Conservation (phyloP, 768 basidiomycete genomes). For the Pleurotus salmoneostramineus region DNA sequence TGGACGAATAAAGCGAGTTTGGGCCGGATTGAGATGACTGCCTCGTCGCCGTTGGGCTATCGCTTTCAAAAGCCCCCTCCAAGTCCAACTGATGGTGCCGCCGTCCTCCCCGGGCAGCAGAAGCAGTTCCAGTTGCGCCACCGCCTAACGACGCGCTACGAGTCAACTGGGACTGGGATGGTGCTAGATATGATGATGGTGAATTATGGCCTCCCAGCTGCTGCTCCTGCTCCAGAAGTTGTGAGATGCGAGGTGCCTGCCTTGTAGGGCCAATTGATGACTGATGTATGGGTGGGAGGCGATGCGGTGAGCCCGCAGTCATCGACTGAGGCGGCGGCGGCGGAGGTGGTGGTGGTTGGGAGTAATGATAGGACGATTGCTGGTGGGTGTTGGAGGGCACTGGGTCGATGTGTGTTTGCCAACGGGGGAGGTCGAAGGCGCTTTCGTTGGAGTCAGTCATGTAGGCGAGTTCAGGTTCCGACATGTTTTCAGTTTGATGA, state of each 20-base stretch:
- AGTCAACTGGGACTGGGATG: conserved; percentile 48
- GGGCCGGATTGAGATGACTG: conserved; percentile 34
- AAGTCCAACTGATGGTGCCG: conserved; percentile 70
- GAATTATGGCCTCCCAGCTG: conserved; percentile 37
- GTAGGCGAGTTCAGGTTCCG: conserved; percentile 72
- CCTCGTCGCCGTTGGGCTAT: conserved; percentile 30
- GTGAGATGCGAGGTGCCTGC: conserved; percentile 56
- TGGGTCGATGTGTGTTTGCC: conserved; percentile 66
- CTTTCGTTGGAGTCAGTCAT: conserved; percentile 77
- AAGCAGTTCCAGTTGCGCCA: conserved; percentile 29
- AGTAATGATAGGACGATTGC: conserved; percentile 49
- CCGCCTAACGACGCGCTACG: conserved; percentile 67
- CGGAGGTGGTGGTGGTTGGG: conserved; percentile 48
- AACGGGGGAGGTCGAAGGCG: conserved; percentile 71
- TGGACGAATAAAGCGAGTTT: conserved; percentile 54
- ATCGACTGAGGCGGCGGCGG: conserved; percentile 43
- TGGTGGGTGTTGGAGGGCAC: conserved; percentile 35
- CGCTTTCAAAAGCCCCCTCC: conserved; percentile 43
- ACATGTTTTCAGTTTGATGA: conserved; percentile 42
- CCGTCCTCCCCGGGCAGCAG: conserved; percentile 42
- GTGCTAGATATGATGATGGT: conserved; percentile 44
- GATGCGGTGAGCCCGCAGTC: conserved; percentile 36
- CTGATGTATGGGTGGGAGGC: conserved; percentile 49
- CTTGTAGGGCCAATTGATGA: conserved; percentile 35
- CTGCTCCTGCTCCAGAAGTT: conserved; percentile 64